Base-by-base conservation (phyloP, 2,329 filamentous ascomycete genomes). In the Penicillium sp. region DNA sequence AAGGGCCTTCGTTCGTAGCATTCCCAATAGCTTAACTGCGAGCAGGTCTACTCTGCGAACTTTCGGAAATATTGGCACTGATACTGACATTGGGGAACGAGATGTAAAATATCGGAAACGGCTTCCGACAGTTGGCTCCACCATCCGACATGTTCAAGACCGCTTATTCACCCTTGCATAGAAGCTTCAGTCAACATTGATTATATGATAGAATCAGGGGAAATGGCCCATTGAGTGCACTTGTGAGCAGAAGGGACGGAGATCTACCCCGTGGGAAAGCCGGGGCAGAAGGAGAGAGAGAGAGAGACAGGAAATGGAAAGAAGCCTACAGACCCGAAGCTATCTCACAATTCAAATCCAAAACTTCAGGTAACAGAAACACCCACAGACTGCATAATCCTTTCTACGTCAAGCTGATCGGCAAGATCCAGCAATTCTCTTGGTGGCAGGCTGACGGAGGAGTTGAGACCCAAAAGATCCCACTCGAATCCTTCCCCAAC, bases 381-480 rank as follows among this genome's bases (percentile, higher is more conserved):
- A 6, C 35, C 40, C 7, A 48, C 50, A 6, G 52, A 55, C 11
- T 47, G 48, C 48, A 55, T 48, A 4, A 55, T 55, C n/a, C 43
- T 43, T 9, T 55, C 52, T 18, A 53, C 33, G 29, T 57, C 54
- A 17, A 58, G 32, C 36, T 56, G 56, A 36, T 56, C 48, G 4
- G 56, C 56, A 16, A 58, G 42, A 36, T 57, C 54, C 5, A 55
- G 36, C 23, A 58, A 26, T 19, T 57, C 56, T 27, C 37, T 36
- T n/a, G 54, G 51, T 4, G 50, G 50, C 18, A 58, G 44, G 23
- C 54, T 55, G 7, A 57, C 54, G 1, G 53, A 53, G 1, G 51
- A 47, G 36, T 56, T 51, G 3, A 55, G 31, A 1, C 42, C 51
- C 7, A 57, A 18, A 25, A 58, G 15, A 36, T 57, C 56, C 53